A percentile compares a stretch with the other conserved stretches of the same genome.
Conservation (phyloP, 2,329 filamentous ascomycete genomes). For the Pezicula rhizophila region DNA sequence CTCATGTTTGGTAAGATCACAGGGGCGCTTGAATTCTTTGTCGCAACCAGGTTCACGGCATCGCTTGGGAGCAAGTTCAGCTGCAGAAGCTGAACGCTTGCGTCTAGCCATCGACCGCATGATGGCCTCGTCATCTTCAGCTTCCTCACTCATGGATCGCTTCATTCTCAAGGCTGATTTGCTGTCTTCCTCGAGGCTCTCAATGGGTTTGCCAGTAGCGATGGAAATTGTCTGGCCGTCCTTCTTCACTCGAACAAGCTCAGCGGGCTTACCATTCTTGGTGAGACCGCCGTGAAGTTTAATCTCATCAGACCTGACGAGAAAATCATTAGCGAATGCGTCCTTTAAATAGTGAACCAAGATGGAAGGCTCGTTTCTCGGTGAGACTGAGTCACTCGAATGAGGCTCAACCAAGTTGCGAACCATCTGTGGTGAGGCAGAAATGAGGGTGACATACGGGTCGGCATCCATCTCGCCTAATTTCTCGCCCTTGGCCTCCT, state of each 20-base stretch:
- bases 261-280: slow-evolving; percentile 74
- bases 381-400: slow-evolving; percentile 1
- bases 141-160: slow-evolving; percentile 61
- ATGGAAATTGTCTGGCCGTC: slow-evolving; percentile 76
- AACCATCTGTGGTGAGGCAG: neutral
- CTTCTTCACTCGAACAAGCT: slow-evolving; percentile 77
- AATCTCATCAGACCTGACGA: slow-evolving; percentile 60
- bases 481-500: slow-evolving; percentile 49
- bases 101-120: slow-evolving; percentile 91
- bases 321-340: slow-evolving; percentile 18
- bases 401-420: slow-evolving; percentile 1
- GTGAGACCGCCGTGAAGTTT: slow-evolving; percentile 75
- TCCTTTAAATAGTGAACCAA: neutral
- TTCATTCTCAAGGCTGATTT: slow-evolving; percentile 51
- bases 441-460: slow-evolving; percentile 39
- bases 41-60: slow-evolving; percentile 72
- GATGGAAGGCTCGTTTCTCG: neutral
- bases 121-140: slow-evolving; percentile 74
- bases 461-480: slow-evolving; percentile 52
- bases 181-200: slow-evolving; percentile 44
- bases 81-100: slow-evolving; percentile 85
- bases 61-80: slow-evolving; percentile 73
- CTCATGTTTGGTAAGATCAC: slow-evolving; percentile 95
- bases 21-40: slow-evolving; percentile 95
- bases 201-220: slow-evolving; percentile 60